Base-by-base conservation (phyloP, 2,329 filamentous ascomycete genomes). In the Ampelomyces quisqualis region DNA sequence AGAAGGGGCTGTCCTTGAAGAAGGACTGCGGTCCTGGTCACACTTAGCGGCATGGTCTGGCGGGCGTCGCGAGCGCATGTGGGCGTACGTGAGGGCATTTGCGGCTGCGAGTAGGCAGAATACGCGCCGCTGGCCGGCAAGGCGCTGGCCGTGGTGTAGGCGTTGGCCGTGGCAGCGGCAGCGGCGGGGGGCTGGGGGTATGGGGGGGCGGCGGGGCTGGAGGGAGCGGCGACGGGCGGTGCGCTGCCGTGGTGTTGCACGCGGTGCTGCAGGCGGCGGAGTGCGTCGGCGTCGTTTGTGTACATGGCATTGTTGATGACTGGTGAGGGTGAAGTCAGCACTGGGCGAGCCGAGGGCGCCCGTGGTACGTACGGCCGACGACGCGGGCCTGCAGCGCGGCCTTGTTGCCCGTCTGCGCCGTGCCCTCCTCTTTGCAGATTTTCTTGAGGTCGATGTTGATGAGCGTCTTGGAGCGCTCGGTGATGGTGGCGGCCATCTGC, bases 1-100 rank as follows among this genome's bases (percentile, higher is more conserved):
- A 96, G 67, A 96, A 98, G 0, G 93, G 91, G 58, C 89, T 95
- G 3, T 81, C 68, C 59, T 88, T 91, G 72, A 86, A 86, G 34
- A 68, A 70, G 33, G 80, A 65, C 32, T 66, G 43, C 5, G 53
- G 69, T 40, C 67, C 73, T 74, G 40, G 34, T 15, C 42, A 48
- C 33, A 31, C 23, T 57, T 47, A 57, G 55, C 31, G 18, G 34
- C 24, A 15, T n/a, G 21, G 21, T 14, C 17, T 7, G 10, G 20
- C 17, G 32, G 30, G 30, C 10, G 36, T 13, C 15, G 13, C 13
- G 27, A 22, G 19, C 13, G 32, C 27, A 20, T 29, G 34, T 37
- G 24, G 34, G 34, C 55, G 33, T 55, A 60, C 58, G 51, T 17
- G 47, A 38, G 18, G 45, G 45, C 36, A 40, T 36, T 27, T 41